Evolutionary conservation across 176 grass and related monocot genomes (phyloP).

Genomic region (Lolium perenne): DNA sequence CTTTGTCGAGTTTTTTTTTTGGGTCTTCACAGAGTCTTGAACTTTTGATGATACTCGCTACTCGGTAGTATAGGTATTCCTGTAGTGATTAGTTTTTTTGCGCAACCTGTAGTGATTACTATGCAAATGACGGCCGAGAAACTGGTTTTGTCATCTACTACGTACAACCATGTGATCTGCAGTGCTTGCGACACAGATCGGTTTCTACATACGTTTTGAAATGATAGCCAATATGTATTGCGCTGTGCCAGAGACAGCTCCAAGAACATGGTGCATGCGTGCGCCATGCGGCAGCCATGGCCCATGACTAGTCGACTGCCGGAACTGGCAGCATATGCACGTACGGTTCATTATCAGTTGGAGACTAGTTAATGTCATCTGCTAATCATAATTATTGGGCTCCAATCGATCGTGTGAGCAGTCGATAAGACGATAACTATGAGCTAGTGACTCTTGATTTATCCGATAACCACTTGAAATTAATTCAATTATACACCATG

Average conservation of each 20-base stretch:
- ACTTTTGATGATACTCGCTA: too few relatives aligned
- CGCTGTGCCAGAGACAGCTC: constrained; percentile 25
- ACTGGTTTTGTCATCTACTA: background rate
- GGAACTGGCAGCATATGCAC: constrained; percentile 9
- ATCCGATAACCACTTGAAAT: constrained; percentile 41
- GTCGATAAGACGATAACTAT: constrained; percentile 27
- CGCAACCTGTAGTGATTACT: background rate
- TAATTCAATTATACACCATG: background rate
- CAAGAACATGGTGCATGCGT: constrained; percentile 47
- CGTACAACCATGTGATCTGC: background rate
- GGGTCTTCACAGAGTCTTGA: too few relatives aligned
- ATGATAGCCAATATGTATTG: background rate
- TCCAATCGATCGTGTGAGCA: constrained; percentile 41
- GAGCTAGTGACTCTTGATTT: constrained; percentile 28
- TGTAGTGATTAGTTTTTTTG: too few relatives aligned
- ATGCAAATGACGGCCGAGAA: background rate
- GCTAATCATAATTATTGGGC: constrained; percentile 47
- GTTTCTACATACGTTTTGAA: constrained; percentile 13
- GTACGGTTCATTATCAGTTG: constrained; percentile 55
- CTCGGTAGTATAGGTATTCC: too few relatives aligned
- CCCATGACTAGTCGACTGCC: constrained; percentile 30
- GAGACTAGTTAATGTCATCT: constrained; percentile 45
- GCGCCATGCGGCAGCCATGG: constrained; percentile 43
- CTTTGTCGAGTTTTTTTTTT: too few relatives aligned
- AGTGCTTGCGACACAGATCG: background rate